A percentile compares a stretch with the other conserved stretches of the same genome.
phyloP scores from a whole-genome alignment of 2,329 filamentous ascomycete species.

The Myriosclerotinia curreyana region DNA sequence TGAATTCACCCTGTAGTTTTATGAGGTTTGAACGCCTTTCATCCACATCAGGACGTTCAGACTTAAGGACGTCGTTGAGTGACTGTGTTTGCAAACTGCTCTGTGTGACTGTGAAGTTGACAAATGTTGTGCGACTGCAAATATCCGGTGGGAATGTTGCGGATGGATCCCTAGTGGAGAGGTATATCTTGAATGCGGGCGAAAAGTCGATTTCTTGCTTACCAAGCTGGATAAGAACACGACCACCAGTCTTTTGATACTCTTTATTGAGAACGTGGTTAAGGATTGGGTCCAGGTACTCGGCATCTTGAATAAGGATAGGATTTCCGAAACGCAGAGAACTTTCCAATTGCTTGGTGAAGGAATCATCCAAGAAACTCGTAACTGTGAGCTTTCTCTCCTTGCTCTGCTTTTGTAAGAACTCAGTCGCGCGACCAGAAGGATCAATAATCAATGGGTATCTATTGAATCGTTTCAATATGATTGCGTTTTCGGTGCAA shows the following conservation, averaged over 20 bases:
- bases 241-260: conserved; percentile 96
- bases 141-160: conserved; percentile 94
- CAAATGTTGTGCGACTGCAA: conserved; percentile 96
- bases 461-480: conserved; percentile 95
- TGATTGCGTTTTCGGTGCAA: conserved; percentile 97
- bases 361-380: conserved; percentile 96
- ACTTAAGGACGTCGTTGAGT: conserved; percentile 94
- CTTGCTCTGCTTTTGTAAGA: conserved; percentile 90
- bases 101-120: conserved; percentile 99
- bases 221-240: conserved; percentile 95
- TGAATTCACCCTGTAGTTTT: conserved; percentile 98
- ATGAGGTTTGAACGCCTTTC: conserved; percentile 95
- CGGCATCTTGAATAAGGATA: conserved; percentile 96
- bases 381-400: conserved; percentile 92
- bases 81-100: conserved; percentile 98
- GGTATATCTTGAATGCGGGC: conserved; percentile 88
- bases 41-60: conserved; percentile 94
- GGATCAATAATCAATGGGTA: conserved; percentile 98
- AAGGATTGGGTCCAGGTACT: conserved; percentile 93
- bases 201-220: conserved; percentile 99
- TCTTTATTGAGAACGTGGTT: conserved; percentile 99
- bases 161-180: conserved; percentile 94
- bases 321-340: conserved; percentile 96
- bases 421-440: conserved; percentile 90
- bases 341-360: conserved; percentile 96